Evolutionary conservation across 208 protist genomes (phyloP), one percentile per base, ranked within the genome.

Genomic region (Polymyxa betae): DNA sequence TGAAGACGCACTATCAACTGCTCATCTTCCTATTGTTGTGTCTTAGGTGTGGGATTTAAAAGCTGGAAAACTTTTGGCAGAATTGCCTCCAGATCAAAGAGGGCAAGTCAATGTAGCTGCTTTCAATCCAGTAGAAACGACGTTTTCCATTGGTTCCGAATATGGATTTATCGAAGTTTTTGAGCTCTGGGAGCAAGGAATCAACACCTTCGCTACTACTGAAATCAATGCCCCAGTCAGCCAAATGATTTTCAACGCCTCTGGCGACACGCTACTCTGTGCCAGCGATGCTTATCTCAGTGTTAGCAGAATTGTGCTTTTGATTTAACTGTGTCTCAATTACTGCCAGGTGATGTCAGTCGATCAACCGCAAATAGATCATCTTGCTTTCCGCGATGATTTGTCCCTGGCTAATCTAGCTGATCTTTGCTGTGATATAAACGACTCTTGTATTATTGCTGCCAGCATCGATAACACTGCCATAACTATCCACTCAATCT

Each of bases 161-260:
- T 40, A 5, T 35, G 72, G 72, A 40, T 20, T 5, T 20, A 5
- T 35, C 12, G 72, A 82, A 35, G 35, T 82, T 16, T 5, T 45
- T 35, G 72, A 82, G n/a, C 5, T 82, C 5, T 82, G 72, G 72
- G 72, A 82, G 5, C 72, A 43, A 82, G n/a, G 12, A 35, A 82
- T 82, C 35, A 82, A 35, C n/a, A 5, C n/a, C 5, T 82, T 82
- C n/a, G 72, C n/a, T 43, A 35, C 5, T 82, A 38, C 35, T 82
- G 72, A 82, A 20, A 35, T 82, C 12, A 20, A 5, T 5, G 72
- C 5, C 16, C 35, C n/a, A 16, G n/a, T 82, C 35, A 45, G 12
- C 16, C 16, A 5, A 12, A 5, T 82, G 35, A n/a, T 43, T 5
- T 82, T 82, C 72, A 82, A 82, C 49, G 49, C 12, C 5, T 60